A percentile compares a stretch with the other conserved stretches of the same genome.
Evolutionary conservation across 2,329 filamentous ascomycete genomes (phyloP).

Genomic region (Ascochyta pisi): DNA sequence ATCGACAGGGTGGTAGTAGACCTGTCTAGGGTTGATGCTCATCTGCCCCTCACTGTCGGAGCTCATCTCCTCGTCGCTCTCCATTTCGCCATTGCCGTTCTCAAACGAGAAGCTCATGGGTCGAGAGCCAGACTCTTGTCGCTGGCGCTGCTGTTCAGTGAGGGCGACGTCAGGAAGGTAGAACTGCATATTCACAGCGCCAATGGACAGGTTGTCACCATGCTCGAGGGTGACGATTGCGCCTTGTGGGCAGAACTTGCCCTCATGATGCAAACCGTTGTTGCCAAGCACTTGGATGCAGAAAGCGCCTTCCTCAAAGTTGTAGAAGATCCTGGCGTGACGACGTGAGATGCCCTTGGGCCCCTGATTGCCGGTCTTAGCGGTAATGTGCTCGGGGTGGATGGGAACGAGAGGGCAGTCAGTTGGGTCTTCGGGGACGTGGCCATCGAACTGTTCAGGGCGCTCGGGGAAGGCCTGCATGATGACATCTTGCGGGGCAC

Average conservation of each 20-base stretch:
- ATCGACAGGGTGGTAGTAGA: slow-evolving; percentile 39
- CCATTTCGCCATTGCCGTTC: slow-evolving; percentile 63
- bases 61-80: slow-evolving; percentile 54
- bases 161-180: slow-evolving; percentile 62
- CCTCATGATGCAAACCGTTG: slow-evolving; percentile 67
- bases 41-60: slow-evolving; percentile 41
- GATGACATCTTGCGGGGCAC: slow-evolving; percentile 44
- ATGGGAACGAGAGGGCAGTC: slow-evolving; percentile 73
- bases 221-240: slow-evolving; percentile 61
- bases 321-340: slow-evolving; percentile 76
- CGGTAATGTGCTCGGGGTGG: slow-evolving; percentile 63
- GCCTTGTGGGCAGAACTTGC: slow-evolving; percentile 28
- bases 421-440: slow-evolving; percentile 65
- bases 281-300: slow-evolving; percentile 68
- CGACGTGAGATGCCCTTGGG: slow-evolving; percentile 77
- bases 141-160: slow-evolving; percentile 59
- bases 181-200: slow-evolving; percentile 72
- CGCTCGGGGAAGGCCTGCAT: slow-evolving; percentile 46
- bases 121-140: slow-evolving; percentile 59
- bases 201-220: slow-evolving; percentile 73
- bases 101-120: slow-evolving; percentile 79
- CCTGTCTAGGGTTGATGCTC: slow-evolving; percentile 44
- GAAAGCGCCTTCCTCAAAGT: slow-evolving; percentile 67
- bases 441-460: slow-evolving; percentile 61
- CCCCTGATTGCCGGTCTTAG: slow-evolving; percentile 59